phyloP scores from a whole-genome alignment of 306 rosid species.

The Medicago lupulina region DNA sequence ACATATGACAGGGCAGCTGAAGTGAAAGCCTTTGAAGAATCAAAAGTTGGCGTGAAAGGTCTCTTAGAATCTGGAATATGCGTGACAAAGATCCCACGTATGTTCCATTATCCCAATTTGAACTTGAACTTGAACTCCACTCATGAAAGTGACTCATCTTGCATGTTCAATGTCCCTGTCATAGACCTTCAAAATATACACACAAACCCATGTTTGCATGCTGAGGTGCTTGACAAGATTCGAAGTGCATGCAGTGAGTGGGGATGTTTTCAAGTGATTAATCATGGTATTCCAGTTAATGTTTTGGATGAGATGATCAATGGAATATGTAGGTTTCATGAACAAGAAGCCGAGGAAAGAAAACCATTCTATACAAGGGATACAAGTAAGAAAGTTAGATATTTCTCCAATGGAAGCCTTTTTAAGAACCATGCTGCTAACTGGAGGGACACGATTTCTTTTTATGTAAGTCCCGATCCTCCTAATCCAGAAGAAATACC shows the following conservation, averaged over 20 bases:
- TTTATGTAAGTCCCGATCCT: slow-evolving; percentile 31
- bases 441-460: slow-evolving; percentile 37
- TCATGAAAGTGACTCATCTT: not conserved
- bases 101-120: not conserved
- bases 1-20: not conserved
- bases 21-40: slow-evolving; percentile 5
- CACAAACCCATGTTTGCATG: not conserved
- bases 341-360: slow-evolving; percentile 46
- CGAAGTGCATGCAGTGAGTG: slow-evolving; percentile 9
- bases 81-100: not conserved
- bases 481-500: slow-evolving; percentile 36
- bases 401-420: slow-evolving; percentile 30
- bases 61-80: slow-evolving; percentile 1
- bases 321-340: slow-evolving; percentile 51
- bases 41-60: not conserved
- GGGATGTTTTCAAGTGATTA: slow-evolving; percentile 46
- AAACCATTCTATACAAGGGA: slow-evolving; percentile 41
- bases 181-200: slow-evolving; percentile 2
- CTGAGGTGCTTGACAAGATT: slow-evolving; percentile 21
- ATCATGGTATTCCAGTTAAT: slow-evolving; percentile 47
- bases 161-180: not conserved
- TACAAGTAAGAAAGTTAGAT: slow-evolving; percentile 13
- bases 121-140: not conserved
- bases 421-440: slow-evolving; percentile 17
- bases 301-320: slow-evolving; percentile 48